phyloP scores from a whole-genome alignment of 352 stramenopile species.

The Globisporangium barbulae region DNA sequence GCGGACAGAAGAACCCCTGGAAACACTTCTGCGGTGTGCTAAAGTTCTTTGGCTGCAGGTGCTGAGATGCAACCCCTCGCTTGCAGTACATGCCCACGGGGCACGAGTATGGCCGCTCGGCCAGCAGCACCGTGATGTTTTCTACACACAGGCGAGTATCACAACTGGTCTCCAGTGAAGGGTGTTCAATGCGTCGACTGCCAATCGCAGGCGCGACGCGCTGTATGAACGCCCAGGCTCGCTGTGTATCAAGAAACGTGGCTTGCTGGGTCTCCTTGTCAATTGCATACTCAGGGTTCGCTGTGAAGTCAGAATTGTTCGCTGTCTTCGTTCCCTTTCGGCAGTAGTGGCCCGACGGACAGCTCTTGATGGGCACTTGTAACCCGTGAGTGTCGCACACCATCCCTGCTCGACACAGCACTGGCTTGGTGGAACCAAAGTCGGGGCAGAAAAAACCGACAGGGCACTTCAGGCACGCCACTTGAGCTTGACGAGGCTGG shows the following conservation, averaged over 20 bases:
- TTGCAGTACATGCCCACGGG: constrained; percentile 92
- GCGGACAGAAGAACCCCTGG: constrained; percentile 95
- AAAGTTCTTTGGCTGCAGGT: constrained; percentile 84
- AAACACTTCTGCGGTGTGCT: constrained; percentile 94
- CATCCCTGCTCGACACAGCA: constrained; percentile 90
- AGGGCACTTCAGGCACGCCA: constrained; percentile 87
- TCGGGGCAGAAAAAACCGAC: constrained; percentile 95
- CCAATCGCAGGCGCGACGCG: constrained; percentile 45
- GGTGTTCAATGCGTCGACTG: constrained; percentile 60
- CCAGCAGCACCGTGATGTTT: constrained; percentile 41
- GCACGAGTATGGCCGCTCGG: constrained; percentile 94
- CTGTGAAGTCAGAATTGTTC: constrained; percentile 58
- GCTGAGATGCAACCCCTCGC: constrained; percentile 70
- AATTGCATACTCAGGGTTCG: constrained; percentile 50
- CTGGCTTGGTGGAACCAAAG: constrained; percentile 83
- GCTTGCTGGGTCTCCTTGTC: constrained; percentile 67
- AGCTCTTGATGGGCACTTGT: constrained; percentile 68
- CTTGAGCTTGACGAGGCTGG: constrained; percentile 84
- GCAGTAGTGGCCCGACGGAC: constrained; percentile 93
- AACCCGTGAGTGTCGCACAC: constrained; percentile 93
- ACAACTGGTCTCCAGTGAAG: constrained; percentile 49
- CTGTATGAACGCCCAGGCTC: constrained; percentile 46
- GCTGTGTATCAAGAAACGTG: constrained; percentile 45
- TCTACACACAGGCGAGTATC: constrained; percentile 48
- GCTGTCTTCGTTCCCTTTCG: constrained; percentile 90